Conservation (phyloP, 192 early-diverging fungal species). For the Rhizoclosmatium sp. region DNA sequence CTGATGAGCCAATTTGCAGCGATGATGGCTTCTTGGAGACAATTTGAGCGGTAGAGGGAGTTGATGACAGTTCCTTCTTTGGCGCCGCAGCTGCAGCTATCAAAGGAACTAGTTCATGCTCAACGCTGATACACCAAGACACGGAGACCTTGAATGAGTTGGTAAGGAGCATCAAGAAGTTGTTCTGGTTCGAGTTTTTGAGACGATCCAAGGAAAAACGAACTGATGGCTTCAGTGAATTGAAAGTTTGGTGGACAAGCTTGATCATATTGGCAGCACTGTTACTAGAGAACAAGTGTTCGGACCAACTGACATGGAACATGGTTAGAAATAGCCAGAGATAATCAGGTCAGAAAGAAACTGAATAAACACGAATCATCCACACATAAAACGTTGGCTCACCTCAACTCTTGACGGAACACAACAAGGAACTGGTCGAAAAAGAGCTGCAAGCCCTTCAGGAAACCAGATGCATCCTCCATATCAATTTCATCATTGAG, state of each 20-base stretch:
- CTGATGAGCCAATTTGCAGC: neutral
- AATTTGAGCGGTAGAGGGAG: neutral
- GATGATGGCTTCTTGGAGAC: constrained; percentile 19
- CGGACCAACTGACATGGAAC: constrained; percentile 36
- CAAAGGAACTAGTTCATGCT: constrained; percentile 2
- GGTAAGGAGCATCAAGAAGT: neutral
- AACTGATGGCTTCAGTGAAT: constrained; percentile 40
- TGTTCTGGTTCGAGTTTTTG: constrained; percentile 8
- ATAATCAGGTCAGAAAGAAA: too few relatives aligned
- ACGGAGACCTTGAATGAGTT: neutral
- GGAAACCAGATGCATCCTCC: constrained; percentile 40
- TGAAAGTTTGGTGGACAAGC: constrained; percentile 44
- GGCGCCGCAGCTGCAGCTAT: neutral
- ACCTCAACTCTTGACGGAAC: constrained; percentile 15
- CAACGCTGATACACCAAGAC: constrained; percentile 18
- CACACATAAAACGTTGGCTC: neutral
- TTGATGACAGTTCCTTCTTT: neutral
- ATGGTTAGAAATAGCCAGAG: neutral
- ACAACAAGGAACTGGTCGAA: constrained; percentile 42
- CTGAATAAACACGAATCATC: too few relatives aligned
- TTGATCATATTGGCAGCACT: constrained; percentile 37
- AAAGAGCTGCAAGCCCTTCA: constrained; percentile 53
- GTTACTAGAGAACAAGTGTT: constrained; percentile 25
- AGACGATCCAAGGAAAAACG: constrained; percentile 22
- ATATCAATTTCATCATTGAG: constrained; percentile 35